Percentiles rank a stretch among this genome's conserved stretches.
Conservation (phyloP, 768 basidiomycete species). For the Tephrocybe rancida region DNA sequence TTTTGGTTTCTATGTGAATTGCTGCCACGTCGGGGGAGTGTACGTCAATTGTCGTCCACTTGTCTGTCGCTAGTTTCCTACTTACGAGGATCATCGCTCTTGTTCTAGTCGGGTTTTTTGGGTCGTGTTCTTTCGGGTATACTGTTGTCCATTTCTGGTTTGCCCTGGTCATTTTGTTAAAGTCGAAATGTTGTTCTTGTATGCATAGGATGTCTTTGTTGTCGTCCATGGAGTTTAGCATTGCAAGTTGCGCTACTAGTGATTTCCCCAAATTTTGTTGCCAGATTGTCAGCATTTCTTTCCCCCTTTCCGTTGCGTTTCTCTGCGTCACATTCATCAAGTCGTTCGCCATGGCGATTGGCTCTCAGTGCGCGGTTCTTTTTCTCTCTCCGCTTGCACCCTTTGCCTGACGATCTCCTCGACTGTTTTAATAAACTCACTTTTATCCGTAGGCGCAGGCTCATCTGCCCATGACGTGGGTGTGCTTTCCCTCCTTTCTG, state of each 20-base stretch:
- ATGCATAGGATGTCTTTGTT: conserved; percentile 33
- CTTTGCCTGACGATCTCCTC: too few relatives aligned
- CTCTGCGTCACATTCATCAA: too few relatives aligned
- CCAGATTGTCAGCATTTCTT: background rate
- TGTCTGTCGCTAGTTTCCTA: conserved; percentile 14
- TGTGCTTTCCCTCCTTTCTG: too few relatives aligned
- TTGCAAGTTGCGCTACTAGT: conserved; percentile 11
- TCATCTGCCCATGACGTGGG: too few relatives aligned
- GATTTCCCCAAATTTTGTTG: too few relatives aligned
- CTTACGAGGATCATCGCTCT: conserved; percentile 22
- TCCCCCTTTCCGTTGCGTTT: too few relatives aligned
- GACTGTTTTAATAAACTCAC: too few relatives aligned
- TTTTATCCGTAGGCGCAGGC: too few relatives aligned
- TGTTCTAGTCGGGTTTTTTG: background rate
- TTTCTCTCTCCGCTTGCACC: too few relatives aligned
- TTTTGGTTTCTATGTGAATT: conserved; percentile 17
- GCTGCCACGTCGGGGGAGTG: too few relatives aligned
- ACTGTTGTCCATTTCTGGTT: conserved; percentile 9
- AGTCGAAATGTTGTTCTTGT: conserved; percentile 40
- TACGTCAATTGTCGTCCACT: conserved; percentile 24
- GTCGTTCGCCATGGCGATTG: too few relatives aligned
- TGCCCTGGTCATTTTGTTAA: conserved; percentile 13
- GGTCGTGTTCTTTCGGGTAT: conserved; percentile 6
- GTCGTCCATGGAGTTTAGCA: conserved; percentile 8
- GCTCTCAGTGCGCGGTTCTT: too few relatives aligned